phyloP scores from a whole-genome alignment of 164 flowering plant species.

The Stephania yunnanensis region DNA sequence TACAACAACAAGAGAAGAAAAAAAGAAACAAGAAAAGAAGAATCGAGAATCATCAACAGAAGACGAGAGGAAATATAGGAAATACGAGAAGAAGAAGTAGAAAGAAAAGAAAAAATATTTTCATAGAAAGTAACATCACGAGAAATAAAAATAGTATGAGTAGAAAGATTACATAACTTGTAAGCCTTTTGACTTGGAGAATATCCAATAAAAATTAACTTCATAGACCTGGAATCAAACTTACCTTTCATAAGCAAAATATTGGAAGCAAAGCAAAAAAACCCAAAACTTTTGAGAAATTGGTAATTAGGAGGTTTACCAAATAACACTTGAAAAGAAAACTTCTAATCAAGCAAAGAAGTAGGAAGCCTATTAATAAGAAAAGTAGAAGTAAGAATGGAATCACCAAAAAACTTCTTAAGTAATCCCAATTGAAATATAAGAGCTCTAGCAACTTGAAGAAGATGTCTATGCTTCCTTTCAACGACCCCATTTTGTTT shows the following conservation, averaged over 20 bases:
- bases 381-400: too few species aligned
- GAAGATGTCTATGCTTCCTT: background rate
- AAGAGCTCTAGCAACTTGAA: background rate
- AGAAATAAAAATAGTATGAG: background rate
- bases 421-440: background rate
- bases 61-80: background rate
- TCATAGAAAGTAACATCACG: background rate
- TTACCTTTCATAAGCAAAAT: background rate
- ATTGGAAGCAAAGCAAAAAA: background rate
- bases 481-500: slow-evolving; percentile 1
- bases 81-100: background rate
- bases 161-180: background rate
- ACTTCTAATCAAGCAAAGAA: background rate
- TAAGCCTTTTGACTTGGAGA: background rate
- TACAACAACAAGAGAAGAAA: background rate
- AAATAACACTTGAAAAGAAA: background rate
- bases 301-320: background rate
- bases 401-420: too few species aligned
- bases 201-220: background rate
- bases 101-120: background rate
- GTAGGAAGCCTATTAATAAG: too few species aligned
- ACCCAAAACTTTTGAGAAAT: background rate
- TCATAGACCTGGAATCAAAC: background rate
- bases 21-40: background rate
- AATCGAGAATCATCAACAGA: background rate